A percentile compares a stretch with the other conserved stretches of the same genome.
These are phyloP conservation scores for Aegilops tauschii DNA, from an alignment of 176 grass and related monocot species.

Conservation along the genomic window DNA sequence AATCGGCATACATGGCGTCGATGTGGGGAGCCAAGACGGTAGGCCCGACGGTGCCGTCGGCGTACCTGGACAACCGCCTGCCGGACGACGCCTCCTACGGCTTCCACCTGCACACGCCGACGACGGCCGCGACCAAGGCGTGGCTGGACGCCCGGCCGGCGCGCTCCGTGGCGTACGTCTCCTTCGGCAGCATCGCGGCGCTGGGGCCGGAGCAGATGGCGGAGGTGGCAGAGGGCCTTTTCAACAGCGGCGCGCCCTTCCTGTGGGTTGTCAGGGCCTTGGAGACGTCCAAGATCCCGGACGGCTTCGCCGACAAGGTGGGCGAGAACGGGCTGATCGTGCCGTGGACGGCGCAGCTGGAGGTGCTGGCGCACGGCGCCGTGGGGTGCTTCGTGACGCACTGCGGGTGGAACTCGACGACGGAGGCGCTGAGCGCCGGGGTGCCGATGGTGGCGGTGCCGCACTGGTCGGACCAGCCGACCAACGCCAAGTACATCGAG, in stretches of 20 bases:
- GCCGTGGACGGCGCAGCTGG: constrained; percentile 65
- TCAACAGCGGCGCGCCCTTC: constrained; percentile 36
- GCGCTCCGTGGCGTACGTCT: constrained; percentile 50
- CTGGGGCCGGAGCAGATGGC: constrained; percentile 19
- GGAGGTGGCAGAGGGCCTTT: constrained; percentile 46
- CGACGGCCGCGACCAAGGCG: neutral
- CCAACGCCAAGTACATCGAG: constrained; percentile 59
- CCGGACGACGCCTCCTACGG: constrained; percentile 49
- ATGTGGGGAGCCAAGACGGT: constrained; percentile 28
- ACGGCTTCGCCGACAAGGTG: constrained; percentile 21
- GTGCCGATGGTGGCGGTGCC: constrained; percentile 49
- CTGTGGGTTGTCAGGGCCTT: constrained; percentile 58
- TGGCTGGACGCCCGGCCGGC: constrained; percentile 29
- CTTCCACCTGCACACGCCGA: constrained; percentile 38
- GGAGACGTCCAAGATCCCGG: constrained; percentile 30
- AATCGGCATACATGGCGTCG: constrained; percentile 29
- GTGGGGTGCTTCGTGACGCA: constrained; percentile 73
- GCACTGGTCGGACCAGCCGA: constrained; percentile 71
- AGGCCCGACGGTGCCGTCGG: constrained; percentile 30
- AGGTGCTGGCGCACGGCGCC: constrained; percentile 50
- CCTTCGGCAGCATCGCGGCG: constrained; percentile 59
- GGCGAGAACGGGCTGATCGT: constrained; percentile 23
- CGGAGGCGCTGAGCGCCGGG: constrained; percentile 24
- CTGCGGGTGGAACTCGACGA: constrained; percentile 75
- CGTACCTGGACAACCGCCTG: constrained; percentile 36